A percentile compares a stretch with the other conserved stretches of the same genome.
These are phyloP conservation scores for Nevesoporus exiguus DNA, from an alignment of 768 basidiomycete species.

Conservation along the genomic window DNA sequence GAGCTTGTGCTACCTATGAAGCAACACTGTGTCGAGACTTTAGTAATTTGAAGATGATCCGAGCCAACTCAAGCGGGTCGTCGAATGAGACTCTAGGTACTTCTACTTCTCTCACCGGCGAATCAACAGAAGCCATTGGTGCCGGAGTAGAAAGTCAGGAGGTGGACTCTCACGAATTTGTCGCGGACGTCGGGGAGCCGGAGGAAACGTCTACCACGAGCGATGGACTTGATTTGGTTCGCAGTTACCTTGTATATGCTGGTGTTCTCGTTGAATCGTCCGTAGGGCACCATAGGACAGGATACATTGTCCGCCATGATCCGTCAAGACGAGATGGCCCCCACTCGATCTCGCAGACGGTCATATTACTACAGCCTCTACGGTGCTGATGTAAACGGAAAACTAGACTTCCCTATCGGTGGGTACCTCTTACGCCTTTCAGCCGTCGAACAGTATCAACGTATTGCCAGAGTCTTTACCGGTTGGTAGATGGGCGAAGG, in stretches of 20 bases:
- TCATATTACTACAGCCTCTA: constrained; percentile 44
- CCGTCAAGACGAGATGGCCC: constrained; percentile 64
- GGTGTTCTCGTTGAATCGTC: constrained; percentile 6
- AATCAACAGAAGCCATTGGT: constrained; percentile 9
- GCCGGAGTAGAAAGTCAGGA: constrained; percentile 11
- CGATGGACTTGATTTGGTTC: constrained; percentile 27
- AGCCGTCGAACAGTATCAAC: neutral
- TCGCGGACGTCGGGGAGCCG: constrained; percentile 14
- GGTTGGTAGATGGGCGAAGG: constrained; percentile 60
- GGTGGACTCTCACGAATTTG: constrained; percentile 17
- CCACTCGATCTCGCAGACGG: constrained; percentile 55
- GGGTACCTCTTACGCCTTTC: neutral
- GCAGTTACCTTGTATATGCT: constrained; percentile 1
- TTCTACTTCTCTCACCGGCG: constrained; percentile 7
- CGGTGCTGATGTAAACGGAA: constrained; percentile 41
- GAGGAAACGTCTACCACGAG: constrained; percentile 8
- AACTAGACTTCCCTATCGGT: constrained; percentile 61
- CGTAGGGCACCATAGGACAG: constrained; percentile 66
- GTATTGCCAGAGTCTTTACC: constrained; percentile 47
- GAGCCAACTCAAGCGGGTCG: constrained; percentile 18
- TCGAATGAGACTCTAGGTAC: constrained; percentile 6
- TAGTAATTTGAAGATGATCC: constrained; percentile 30
- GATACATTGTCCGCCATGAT: constrained; percentile 74
- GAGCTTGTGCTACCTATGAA: constrained; percentile 41
- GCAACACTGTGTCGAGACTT: constrained; percentile 58